Conservation (phyloP, 345 rosid species). For the Clarkia xantiana region DNA sequence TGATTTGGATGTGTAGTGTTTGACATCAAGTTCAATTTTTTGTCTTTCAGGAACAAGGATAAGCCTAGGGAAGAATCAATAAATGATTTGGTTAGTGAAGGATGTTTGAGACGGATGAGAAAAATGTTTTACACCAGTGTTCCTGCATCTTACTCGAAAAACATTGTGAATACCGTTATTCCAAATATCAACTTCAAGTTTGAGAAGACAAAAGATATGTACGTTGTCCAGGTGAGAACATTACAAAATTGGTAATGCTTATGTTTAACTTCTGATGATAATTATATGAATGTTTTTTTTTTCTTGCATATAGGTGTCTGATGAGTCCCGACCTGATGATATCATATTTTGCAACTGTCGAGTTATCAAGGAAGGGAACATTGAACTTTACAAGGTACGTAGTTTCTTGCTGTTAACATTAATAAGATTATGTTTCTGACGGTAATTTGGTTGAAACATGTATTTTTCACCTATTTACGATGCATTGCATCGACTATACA, state of each 20-base stretch:
- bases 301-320: slow-evolving; percentile 27
- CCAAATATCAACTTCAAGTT: slow-evolving; percentile 23
- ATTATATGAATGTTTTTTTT: slow-evolving; percentile 1
- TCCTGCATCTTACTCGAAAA: slow-evolving; percentile 25
- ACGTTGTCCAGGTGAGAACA: slow-evolving; percentile 37
- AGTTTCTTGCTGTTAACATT: slow-evolving; percentile 3
- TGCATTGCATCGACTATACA: neutral
- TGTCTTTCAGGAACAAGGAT: too few species aligned
- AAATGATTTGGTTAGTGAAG: slow-evolving; percentile 16
- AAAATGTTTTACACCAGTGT: slow-evolving; percentile 25
- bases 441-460: neutral
- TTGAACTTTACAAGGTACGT: slow-evolving; percentile 40
- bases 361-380: slow-evolving; percentile 21
- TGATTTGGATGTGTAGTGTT: too few species aligned
- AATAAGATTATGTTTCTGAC: neutral
- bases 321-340: neutral
- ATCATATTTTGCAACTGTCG: slow-evolving; percentile 40
- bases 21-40: too few species aligned
- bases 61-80: slow-evolving; percentile 8
- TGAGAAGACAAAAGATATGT: slow-evolving; percentile 30
- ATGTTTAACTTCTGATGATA: neutral
- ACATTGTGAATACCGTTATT: slow-evolving; percentile 18
- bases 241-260: neutral
- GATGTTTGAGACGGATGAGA: slow-evolving; percentile 11
- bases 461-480: too few species aligned